phyloP scores from a whole-genome alignment of 78 protist genomes.

The Guillardia theta region DNA sequence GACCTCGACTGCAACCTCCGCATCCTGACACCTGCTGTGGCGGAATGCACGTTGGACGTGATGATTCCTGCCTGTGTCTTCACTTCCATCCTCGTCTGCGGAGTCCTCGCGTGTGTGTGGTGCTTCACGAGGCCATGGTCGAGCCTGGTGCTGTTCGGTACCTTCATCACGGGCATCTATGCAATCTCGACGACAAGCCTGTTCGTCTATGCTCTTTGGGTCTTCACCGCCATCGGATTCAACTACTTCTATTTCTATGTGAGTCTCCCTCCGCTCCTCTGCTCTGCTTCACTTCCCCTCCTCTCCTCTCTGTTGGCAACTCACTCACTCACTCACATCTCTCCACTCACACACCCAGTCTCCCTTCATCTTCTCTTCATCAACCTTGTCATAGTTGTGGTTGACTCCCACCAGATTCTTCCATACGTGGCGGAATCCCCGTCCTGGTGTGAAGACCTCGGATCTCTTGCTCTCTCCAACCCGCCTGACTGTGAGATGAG shows the following conservation, averaged over 20 bases:
- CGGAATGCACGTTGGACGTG: slow-evolving; percentile 2
- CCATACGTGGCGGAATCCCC: background rate
- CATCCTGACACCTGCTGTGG: background rate
- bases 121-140: background rate
- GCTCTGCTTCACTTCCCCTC: too few relatives aligned
- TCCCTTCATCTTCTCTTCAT: too few relatives aligned
- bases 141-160: background rate
- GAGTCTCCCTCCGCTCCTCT: background rate
- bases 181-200: background rate
- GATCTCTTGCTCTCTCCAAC: background rate
- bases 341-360: too few relatives aligned
- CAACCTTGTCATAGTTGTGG: too few relatives aligned
- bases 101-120: background rate
- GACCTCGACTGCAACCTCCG: slow-evolving; percentile 4
- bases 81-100: background rate
- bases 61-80: background rate
- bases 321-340: too few relatives aligned
- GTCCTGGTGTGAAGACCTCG: background rate
- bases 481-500: background rate
- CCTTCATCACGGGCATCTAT: background rate
- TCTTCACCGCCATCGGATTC: background rate
- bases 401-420: too few relatives aligned
- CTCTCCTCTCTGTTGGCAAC: too few relatives aligned
- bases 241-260: background rate
- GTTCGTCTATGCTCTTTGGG: background rate